Conservation (phyloP, 2,329 filamentous ascomycete genomes). For the Sporothrix inflata region DNA sequence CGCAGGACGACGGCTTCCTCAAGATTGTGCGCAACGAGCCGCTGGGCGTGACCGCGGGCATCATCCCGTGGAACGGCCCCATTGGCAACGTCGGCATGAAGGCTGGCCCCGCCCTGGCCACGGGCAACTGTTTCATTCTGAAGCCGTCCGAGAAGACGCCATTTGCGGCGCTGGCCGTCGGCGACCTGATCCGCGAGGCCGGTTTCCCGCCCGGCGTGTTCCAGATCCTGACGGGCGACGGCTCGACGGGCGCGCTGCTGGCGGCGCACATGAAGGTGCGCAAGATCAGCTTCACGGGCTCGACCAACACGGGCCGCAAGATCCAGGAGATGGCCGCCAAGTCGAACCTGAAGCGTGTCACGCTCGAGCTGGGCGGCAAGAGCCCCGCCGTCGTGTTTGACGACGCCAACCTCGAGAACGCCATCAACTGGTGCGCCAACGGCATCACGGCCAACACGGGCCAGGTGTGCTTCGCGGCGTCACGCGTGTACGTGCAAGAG, state of each 20-base stretch:
- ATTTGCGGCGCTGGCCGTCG: constrained; percentile 43
- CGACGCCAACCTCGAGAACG: constrained; percentile 64
- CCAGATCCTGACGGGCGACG: constrained; percentile 47
- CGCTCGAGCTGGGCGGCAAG: constrained; percentile 72
- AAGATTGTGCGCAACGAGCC: constrained; percentile 45
- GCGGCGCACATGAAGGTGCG: constrained; percentile 46
- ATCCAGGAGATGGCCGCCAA: constrained; percentile 64
- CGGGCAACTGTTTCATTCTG: constrained; percentile 49
- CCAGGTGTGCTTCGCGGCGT: constrained; percentile 75
- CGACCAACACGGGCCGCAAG: constrained; percentile 66
- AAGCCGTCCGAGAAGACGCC: constrained; percentile 51
- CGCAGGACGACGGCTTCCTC: constrained; percentile 52
- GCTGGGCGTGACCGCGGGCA: constrained; percentile 39
- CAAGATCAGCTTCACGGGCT: constrained; percentile 71
- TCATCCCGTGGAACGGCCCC: constrained; percentile 47
- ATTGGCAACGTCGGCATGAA: constrained; percentile 45
- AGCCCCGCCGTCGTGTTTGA: constrained; percentile 65
- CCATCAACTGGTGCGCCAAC: constrained; percentile 48
- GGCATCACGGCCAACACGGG: constrained; percentile 70
- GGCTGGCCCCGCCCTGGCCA: constrained; percentile 46
- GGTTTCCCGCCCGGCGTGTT: constrained; percentile 51
- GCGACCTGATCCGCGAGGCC: constrained; percentile 44
- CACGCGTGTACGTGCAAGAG: constrained; percentile 68
- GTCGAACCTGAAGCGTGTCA: constrained; percentile 68
- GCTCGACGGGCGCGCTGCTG: constrained; percentile 37